Conservation (phyloP, 331 rosid genomes). For the Quercus phellos region DNA sequence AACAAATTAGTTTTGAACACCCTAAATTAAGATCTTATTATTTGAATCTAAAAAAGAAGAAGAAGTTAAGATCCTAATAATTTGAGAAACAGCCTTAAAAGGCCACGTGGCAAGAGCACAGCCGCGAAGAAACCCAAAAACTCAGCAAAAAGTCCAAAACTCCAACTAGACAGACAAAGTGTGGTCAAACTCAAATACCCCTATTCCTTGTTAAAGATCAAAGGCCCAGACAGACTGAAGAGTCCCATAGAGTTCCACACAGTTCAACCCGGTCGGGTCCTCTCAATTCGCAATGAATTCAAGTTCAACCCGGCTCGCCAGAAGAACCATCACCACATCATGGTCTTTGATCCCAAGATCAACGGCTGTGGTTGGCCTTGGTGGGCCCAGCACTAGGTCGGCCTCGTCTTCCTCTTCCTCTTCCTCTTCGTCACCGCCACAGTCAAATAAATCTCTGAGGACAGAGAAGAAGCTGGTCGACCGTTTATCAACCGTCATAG, state of each 20-base stretch:
- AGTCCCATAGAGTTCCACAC: background rate
- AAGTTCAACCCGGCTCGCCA: slow-evolving; percentile 14
- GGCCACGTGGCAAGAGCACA: background rate
- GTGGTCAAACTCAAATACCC: background rate
- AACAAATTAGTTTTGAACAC: too few species aligned
- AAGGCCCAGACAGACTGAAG: too few species aligned
- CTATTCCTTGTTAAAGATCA: too few species aligned
- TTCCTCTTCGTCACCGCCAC: slow-evolving; percentile 23
- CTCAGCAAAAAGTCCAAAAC: too few species aligned
- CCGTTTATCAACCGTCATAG: slow-evolving; percentile 69
- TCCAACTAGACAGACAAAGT: background rate
- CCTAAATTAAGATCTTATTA: too few species aligned
- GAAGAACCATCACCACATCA: slow-evolving; percentile 8
- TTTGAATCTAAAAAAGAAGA: too few species aligned
- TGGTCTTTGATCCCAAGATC: slow-evolving; percentile 24
- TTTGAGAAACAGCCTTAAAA: too few species aligned
- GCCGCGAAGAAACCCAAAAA: background rate
- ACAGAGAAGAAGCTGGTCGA: slow-evolving; percentile 54
- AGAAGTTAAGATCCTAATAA: too few species aligned
- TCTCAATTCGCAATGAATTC: too few species aligned
- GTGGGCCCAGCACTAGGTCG: slow-evolving; percentile 9
- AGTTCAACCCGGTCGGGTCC: too few species aligned
- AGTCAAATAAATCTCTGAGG: slow-evolving; percentile 44
- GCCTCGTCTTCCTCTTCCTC: slow-evolving; percentile 6
- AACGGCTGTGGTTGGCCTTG: slow-evolving; percentile 8